Conservation (phyloP, 1,284 basidiomycete species). For the Anthracocystis panici-leucophaei region DNA sequence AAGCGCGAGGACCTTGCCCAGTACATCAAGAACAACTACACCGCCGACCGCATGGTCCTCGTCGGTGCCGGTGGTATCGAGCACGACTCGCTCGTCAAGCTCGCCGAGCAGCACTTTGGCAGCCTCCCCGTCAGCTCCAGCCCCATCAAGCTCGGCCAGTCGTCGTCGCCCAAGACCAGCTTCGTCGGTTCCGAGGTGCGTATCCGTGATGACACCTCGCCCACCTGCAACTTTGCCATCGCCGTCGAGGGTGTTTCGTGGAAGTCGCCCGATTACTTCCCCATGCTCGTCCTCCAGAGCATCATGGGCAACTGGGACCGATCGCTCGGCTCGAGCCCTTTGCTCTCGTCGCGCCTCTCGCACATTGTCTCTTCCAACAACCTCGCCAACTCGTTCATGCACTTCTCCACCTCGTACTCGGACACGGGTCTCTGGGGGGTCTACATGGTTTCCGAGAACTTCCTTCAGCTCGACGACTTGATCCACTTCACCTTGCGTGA, state of each 20-base stretch:
- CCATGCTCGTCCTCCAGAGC: conserved; percentile 97
- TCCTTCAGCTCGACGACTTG: conserved; percentile 87
- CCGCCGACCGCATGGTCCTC: conserved; percentile 97
- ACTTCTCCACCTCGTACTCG: conserved; percentile 99
- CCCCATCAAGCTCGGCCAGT: conserved; percentile 86
- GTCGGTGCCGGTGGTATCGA: conserved; percentile 96
- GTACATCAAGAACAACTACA: conserved; percentile 99
- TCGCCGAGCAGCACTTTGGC: conserved; percentile 94
- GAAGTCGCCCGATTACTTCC: conserved; percentile 98
- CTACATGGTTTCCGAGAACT: conserved; percentile 91
- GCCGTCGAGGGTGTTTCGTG: conserved; percentile 98
- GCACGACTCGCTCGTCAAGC: conserved; percentile 90
- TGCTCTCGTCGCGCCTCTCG: conserved; percentile 90
- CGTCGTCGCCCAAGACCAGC: conserved; percentile 73
- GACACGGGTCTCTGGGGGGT: conserved; percentile 99
- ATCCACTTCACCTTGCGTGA: conserved; percentile 94
- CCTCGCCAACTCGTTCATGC: conserved; percentile 99
- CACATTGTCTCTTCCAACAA: conserved; percentile 93
- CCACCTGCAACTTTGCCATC: conserved; percentile 92
- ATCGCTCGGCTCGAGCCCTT: conserved; percentile 87
- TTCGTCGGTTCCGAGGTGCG: conserved; percentile 97
- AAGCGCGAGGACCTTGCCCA: conserved; percentile 86
- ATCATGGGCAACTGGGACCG: conserved; percentile 99
- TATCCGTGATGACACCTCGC: conserved; percentile 88
- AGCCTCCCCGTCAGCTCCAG: conserved; percentile 85